phyloP scores from a whole-genome alignment of 2,329 filamentous ascomycete genomes.

The Cladosporium sp. region DNA sequence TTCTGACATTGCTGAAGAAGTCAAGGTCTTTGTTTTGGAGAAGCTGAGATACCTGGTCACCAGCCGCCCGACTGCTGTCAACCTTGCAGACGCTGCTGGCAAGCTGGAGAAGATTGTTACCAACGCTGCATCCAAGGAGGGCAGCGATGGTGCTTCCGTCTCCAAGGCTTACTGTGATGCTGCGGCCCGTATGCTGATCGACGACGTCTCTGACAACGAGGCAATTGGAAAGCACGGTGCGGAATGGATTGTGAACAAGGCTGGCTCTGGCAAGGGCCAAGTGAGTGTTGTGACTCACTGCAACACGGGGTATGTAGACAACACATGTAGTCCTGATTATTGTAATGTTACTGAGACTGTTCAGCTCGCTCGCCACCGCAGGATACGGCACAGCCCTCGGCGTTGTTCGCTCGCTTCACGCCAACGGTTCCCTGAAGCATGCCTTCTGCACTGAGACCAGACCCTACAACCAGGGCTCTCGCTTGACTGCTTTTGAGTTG shows the following conservation, averaged over 20 bases:
- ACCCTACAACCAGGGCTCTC: conserved; percentile 96
- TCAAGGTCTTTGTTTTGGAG: conserved; percentile 68
- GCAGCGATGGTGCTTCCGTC: conserved; percentile 57
- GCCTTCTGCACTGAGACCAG: conserved; percentile 97
- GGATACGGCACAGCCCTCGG: conserved; percentile 97
- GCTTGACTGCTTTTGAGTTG: conserved; percentile 94
- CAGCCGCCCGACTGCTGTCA: conserved; percentile 91
- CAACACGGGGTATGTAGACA: conserved; percentile 76
- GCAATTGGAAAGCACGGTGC: conserved; percentile 82
- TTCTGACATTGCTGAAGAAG: conserved; percentile 59
- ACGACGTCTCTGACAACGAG: conserved; percentile 85
- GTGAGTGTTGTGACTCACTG: conserved; percentile 94
- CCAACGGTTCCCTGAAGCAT: conserved; percentile 67
- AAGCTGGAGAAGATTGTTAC: conserved; percentile 71
- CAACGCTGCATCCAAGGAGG: conserved; percentile 46
- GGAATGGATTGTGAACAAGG: conserved; percentile 72
- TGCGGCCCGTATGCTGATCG: conserved; percentile 82
- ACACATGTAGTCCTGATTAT: conserved; percentile 2
- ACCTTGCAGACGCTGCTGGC: conserved; percentile 84
- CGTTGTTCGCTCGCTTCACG: conserved; percentile 81
- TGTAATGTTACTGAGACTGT: conserved; percentile 29
- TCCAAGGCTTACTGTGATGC: conserved; percentile 72
- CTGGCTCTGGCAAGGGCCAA: conserved; percentile 47
- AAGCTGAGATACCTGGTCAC: conserved; percentile 85
- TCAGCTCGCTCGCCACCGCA: conserved; percentile 84